phyloP scores from a whole-genome alignment of 345 rosid species.

The Dovyalis caffra region DNA sequence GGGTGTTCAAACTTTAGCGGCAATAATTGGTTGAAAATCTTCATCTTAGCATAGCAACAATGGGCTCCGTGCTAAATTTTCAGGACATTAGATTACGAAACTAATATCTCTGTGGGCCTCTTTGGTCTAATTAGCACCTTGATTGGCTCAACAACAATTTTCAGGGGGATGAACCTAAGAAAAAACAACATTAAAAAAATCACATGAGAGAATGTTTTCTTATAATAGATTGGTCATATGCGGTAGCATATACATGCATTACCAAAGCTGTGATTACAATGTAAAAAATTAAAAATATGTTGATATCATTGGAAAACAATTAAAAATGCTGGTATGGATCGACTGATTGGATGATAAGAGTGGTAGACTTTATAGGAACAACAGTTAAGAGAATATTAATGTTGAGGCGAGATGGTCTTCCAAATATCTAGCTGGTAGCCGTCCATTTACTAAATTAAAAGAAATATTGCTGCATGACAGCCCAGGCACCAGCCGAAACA shows the following conservation, averaged over 20 bases:
- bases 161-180: conserved; percentile 6
- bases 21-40: background rate
- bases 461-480: background rate
- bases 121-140: background rate
- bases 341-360: background rate
- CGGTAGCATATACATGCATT: background rate
- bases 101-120: background rate
- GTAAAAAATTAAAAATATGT: background rate
- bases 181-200: background rate
- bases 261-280: background rate
- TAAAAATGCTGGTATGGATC: background rate
- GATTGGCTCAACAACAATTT: background rate
- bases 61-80: background rate
- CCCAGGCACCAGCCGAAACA: too few relatives aligned
- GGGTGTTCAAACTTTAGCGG: background rate
- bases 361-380: background rate
- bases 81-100: background rate
- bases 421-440: background rate
- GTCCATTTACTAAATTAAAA: background rate
- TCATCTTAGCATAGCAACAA: background rate
- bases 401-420: background rate
- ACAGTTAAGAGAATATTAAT: background rate
- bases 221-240: background rate
- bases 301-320: background rate
- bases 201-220: background rate